Evolutionary conservation across 2,329 filamentous ascomycete species (phyloP), one percentile per base, ranked within the genome.

Genomic region (Zymoseptoria crescenta): DNA sequence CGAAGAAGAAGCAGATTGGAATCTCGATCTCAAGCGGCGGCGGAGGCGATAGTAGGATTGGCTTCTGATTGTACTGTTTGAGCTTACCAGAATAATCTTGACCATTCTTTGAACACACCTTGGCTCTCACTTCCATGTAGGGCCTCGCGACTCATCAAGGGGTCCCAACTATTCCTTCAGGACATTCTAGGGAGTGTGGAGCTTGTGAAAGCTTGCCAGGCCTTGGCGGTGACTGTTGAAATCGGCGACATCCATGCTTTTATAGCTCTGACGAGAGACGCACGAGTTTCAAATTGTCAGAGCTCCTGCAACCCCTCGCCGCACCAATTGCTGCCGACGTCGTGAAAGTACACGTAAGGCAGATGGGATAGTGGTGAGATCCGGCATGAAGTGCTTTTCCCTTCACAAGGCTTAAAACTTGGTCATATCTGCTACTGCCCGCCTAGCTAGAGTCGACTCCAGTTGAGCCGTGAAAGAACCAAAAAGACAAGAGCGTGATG

Each of bases 1-100:
- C 13, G 58, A 59, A 28, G 50, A 58, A 3, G 51, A 58, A 27
- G 55, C 59, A 19, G 51, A 53, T 29, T 52, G 51, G 16, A 64
- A 64, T 41, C 59, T 56, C 54, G 62, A 66, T 52, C 57, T 66
- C 21, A 59, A 29, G 24, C 59, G 59, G 56, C 57, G 64, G 59
- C 58, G 61, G 52, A 57, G 59, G 54, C 55, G 63, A 41, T 64
- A 52, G 51, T 45, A 16, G 35, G 13, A 16, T 6, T n/a, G 35
- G 35, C 16, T 45, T 45, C 35, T 45, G 35, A 16, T 45, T 5
- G 35, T 45, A 16, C 13, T 16, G 16, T 45, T 45, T 45, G 35
- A 45, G 35, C 35, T 45, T n/a, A 13, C 7, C n/a, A 45, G 35
- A 45, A 45, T 45, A n/a, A n/a, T 45, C 35, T 45, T 4, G 16